A percentile compares a stretch with the other conserved stretches of the same genome.
Conservation (phyloP, 192 early-diverging fungal species). For the Podochytrium sp. region DNA sequence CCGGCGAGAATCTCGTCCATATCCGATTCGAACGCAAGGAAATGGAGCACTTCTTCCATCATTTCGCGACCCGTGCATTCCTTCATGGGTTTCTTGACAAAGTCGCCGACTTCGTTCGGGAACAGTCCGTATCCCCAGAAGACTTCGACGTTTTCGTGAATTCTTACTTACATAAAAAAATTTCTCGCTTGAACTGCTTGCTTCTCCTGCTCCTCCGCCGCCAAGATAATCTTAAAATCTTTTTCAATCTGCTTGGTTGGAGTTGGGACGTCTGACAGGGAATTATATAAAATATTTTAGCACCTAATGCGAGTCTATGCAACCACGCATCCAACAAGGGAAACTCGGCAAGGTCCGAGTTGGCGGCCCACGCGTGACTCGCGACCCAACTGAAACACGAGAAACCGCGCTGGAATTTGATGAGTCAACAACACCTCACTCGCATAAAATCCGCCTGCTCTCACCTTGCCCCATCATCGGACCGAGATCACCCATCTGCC, state of each 20-base stretch:
- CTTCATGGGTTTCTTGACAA: conserved; percentile 43
- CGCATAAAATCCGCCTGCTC: conserved; percentile 51
- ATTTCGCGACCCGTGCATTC: conserved; percentile 45
- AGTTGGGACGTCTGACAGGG: background rate
- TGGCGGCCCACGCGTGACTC: background rate
- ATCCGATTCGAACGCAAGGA: conserved; percentile 29
- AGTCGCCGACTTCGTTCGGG: conserved; percentile 38
- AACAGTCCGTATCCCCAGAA: conserved; percentile 42
- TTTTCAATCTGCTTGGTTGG: background rate
- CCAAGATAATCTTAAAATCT: conserved; percentile 16
- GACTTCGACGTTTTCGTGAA: conserved; percentile 33
- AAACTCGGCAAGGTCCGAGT: conserved; percentile 23
- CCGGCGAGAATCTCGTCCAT: conserved; percentile 4
- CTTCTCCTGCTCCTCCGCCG: conserved; percentile 10
- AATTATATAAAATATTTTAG: background rate
- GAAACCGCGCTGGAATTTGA: conserved; percentile 44
- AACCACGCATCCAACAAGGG: conserved; percentile 52
- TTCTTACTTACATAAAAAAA: too few species aligned
- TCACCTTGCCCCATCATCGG: conserved; percentile 46
- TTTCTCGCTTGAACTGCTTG: background rate
- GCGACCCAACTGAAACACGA: conserved; percentile 49
- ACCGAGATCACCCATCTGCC: conserved; percentile 41
- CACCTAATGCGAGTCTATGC: conserved; percentile 36
- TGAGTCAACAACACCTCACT: conserved; percentile 10
- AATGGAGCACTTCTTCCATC: conserved; percentile 28